These are phyloP conservation scores for Phytophthora pisi DNA, from an alignment of 352 stramenopile genomes.

Conservation along the genomic window DNA sequence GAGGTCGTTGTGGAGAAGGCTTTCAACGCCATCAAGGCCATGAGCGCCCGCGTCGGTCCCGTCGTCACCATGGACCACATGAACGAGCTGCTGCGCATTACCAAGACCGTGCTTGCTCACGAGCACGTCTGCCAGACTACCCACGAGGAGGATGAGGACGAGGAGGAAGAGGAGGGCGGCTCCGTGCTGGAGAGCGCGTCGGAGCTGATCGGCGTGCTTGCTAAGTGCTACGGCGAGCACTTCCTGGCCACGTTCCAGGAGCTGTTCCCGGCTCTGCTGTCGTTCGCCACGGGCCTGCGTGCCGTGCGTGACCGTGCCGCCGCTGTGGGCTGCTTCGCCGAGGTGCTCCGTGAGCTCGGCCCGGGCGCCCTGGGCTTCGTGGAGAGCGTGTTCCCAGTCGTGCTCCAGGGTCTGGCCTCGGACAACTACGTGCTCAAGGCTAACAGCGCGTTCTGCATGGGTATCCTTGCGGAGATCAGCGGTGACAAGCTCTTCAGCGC, in stretches of 20 bases:
- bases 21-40: conserved; percentile 95
- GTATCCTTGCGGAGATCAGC: conserved; percentile 90
- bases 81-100: conserved; percentile 79
- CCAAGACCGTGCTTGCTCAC: conserved; percentile 88
- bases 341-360: conserved; percentile 93
- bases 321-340: conserved; percentile 94
- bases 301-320: conserved; percentile 93
- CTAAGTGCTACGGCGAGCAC: conserved; percentile 93
- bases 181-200: conserved; percentile 93
- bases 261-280: conserved; percentile 91
- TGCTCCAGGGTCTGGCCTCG: conserved; percentile 90
- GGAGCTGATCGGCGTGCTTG: conserved; percentile 93
- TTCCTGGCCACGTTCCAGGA: conserved; percentile 91
- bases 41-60: conserved; percentile 93
- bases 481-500: conserved; percentile 75
- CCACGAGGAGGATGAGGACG: conserved; percentile 89
- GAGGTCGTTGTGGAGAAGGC: conserved; percentile 94
- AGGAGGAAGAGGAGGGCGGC: conserved; percentile 94
- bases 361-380: conserved; percentile 84
- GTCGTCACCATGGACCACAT: conserved; percentile 93
- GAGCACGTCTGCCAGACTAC: conserved; percentile 92
- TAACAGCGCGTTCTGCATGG: conserved; percentile 96
- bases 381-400: conserved; percentile 90
- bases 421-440: conserved; percentile 93
- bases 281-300: conserved; percentile 91